Base-by-base conservation (phyloP, 2,329 filamentous ascomycete genomes). In the Calonectria crousiana region DNA sequence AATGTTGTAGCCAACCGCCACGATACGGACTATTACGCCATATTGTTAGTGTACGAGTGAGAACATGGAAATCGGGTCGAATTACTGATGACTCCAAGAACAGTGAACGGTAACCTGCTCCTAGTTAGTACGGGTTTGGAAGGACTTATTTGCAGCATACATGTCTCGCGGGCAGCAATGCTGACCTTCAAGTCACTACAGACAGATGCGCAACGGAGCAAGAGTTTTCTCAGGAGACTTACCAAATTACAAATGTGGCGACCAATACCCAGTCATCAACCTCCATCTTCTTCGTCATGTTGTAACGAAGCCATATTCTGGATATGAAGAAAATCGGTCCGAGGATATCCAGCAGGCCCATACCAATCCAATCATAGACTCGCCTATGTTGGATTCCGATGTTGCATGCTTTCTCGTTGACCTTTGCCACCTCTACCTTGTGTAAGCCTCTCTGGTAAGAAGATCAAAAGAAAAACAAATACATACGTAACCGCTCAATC, bases 11-110 rank as follows among this genome's bases (percentile, higher is more conserved):
- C 56, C 56, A 62, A 62, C 38, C 14, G 56, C 56, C 6, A 62
- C 26, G 9, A 62, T 41, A 28, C 56, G 56, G 23, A 62, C 56
- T 62, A 3, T 41, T 41, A 6, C 4, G 6, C 14, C 2, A 60
- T 36, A 3, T 16, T 13, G n/a, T 62, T 30, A 62, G 56, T n/a
- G 18, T 2, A 30, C 14, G 32, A 41, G 26, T 2, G 14, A 8
- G 23, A 13, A 20, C 13, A 20, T 6, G 23, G 23, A n/a, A 30
- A 28, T 20, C 3, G 13, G 23, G 4, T 28, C 1, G 14, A 9
- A 62, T 62, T 62, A 62, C 56, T 62, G 23, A 62, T 62, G 36
- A 62, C 56, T 41, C 56, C 56, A 3, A 62, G 56, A 28, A 62
- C 41, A 0, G 56, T 62, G 9, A 62, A 62, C 2, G 56, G 56